Base-by-base conservation (phyloP, 371 early-diverging fungal species). In the Rhizopus arrhizus region DNA sequence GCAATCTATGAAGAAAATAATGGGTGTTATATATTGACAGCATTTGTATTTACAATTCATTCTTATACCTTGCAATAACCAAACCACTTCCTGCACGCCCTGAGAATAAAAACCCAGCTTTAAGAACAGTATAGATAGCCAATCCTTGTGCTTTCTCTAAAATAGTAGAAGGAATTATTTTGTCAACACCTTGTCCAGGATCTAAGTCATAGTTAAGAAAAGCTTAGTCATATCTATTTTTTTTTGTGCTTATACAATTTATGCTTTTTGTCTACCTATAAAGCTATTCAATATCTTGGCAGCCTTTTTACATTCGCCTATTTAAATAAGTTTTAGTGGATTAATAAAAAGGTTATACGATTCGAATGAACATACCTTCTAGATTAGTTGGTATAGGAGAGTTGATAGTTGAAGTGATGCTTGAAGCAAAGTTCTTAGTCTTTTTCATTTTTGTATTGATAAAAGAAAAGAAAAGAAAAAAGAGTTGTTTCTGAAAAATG, bases 81-180 rank as follows among this genome's bases (percentile, higher is more conserved):
- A 97, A 73, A 2, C 98, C 98, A 9, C 94, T 84, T 13, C 98
- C 98, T 12, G 86, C 85, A 36, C 96, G 81, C 10, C 95, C 98
- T 4, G 93, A 90, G 81, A 93, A 96, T 32, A 95, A 72, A 61
- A 95, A 95, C 0, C 96, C 98, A 33, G 91, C 95, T 69, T 96
- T 97, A 56, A 96, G 68, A 6, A 98, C 95, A 0, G 93, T 89
- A 59, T 95, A 78, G 29, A 98, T 89, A 29, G 97, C 98, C 35
- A 98, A 83, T 3, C 97, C 98, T 65, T 92, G 91, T 31, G 96
- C 96, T 49, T 81, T 82, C 45, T 79, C 77, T 36, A 94, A 76
- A 48, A 92, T 89, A 38, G 78, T 72, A 0, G 80, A 65, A 35
- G 94, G 94, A 61, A 94, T 92, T 15, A 91, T 79, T 66, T 85